Conservation (phyloP, 2,329 filamentous ascomycete genomes). For the Colletotrichum sp. region DNA sequence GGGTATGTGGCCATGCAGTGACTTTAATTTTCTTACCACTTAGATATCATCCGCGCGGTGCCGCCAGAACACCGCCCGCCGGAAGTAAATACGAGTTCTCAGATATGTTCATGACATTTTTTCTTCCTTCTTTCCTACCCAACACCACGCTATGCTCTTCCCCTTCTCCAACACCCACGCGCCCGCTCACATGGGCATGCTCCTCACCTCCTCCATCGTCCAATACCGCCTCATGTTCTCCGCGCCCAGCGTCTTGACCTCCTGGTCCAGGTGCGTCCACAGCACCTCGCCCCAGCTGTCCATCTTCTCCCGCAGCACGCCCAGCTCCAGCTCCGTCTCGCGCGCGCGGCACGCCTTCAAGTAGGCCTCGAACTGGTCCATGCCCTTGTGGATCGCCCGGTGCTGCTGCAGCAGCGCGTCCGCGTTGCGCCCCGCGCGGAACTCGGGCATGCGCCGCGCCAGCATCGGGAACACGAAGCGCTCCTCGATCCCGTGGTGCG, state of each 20-base stretch:
- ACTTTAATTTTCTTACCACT: not conserved
- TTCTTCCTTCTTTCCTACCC: not conserved
- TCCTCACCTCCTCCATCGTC: conserved; percentile 75
- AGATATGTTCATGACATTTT: conserved; percentile 2
- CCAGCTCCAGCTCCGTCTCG: conserved; percentile 63
- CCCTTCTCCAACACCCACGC: not conserved
- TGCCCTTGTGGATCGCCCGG: conserved; percentile 76
- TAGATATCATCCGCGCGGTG: not conserved
- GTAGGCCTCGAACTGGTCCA: conserved; percentile 73
- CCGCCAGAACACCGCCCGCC: not conserved
- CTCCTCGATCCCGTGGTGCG: conserved; percentile 87
- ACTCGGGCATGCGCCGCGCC: conserved; percentile 80
- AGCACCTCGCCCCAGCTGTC: conserved; percentile 80
- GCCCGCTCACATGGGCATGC: conserved; percentile 66
- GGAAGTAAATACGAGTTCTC: not conserved
- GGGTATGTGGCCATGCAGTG: not conserved
- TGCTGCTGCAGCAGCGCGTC: conserved; percentile 77
- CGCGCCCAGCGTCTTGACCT: conserved; percentile 78
- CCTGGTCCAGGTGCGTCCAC: conserved; percentile 84
- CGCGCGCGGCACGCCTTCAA: conserved; percentile 65
- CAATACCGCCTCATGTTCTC: conserved; percentile 90
- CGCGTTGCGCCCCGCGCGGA: conserved; percentile 58
- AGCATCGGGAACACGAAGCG: conserved; percentile 79
- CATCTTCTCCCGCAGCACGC: conserved; percentile 72
- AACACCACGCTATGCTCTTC: not conserved